These are phyloP conservation scores for Leishmania mexicana DNA, from an alignment of 208 protist genomes.

Conservation along the genomic window DNA sequence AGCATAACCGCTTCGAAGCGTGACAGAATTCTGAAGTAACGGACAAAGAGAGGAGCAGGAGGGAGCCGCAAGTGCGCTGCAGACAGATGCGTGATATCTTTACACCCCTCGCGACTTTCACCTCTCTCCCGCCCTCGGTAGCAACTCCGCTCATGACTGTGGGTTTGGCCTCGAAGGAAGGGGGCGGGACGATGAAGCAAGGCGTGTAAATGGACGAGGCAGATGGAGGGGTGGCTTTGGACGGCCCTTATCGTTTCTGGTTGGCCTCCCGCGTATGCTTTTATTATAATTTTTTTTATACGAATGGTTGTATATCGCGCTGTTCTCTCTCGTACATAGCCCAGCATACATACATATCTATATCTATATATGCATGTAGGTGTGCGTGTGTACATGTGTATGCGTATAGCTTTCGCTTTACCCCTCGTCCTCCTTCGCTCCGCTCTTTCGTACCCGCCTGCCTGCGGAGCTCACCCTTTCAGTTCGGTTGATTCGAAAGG, in stretches of 20 bases:
- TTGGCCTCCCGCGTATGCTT: not conserved
- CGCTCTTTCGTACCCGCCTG: not conserved
- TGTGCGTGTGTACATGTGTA: not conserved
- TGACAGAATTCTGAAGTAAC: not conserved
- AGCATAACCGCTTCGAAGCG: not conserved
- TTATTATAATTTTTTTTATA: not conserved
- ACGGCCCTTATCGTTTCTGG: not conserved
- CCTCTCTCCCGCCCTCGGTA: not conserved
- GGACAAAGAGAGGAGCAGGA: not conserved
- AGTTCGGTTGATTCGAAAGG: not conserved
- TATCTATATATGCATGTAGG: not conserved
- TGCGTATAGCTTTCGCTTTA: not conserved
- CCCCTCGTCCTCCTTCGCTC: not conserved
- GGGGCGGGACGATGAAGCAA: not conserved
- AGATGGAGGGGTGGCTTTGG: not conserved
- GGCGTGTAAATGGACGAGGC: not conserved
- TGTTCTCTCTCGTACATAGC: not conserved
- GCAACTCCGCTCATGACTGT: not conserved
- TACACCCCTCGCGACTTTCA: no score
- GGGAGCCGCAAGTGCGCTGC: not conserved
- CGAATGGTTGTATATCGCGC: not conserved
- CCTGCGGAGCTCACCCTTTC: not conserved
- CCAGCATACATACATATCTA: no score
- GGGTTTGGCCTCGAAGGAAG: not conserved
- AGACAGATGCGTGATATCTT: not conserved